phyloP scores from a whole-genome alignment of 2,329 filamentous ascomycete species.

The Hansfordia pulvinata region DNA sequence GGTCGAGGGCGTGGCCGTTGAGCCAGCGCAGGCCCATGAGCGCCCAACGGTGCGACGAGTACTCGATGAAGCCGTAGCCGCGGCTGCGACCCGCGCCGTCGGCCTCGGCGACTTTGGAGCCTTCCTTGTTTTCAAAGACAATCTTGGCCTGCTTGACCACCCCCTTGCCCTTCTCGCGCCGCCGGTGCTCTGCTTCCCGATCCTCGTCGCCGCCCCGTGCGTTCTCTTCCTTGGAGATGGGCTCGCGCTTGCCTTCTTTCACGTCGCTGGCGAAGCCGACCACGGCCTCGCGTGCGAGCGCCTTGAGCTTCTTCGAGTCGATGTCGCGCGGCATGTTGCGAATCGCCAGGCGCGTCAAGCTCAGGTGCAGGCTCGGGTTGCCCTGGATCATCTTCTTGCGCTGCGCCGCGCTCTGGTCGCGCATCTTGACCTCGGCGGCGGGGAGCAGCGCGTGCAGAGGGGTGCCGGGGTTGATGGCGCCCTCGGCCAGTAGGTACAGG shows the following conservation, averaged over 20 bases:
- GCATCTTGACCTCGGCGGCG: constrained; percentile 70
- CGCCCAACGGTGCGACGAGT: constrained; percentile 83
- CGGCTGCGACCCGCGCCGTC: constrained; percentile 70
- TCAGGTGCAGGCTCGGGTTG: constrained; percentile 82
- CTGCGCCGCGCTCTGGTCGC: constrained; percentile 76
- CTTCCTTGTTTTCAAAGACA: constrained; percentile 78
- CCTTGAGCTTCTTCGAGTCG: constrained; percentile 78
- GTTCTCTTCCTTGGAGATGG: constrained; percentile 82
- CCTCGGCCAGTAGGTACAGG: constrained; percentile 79
- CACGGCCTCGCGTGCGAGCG: constrained; percentile 78
- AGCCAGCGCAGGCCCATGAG: constrained; percentile 91
- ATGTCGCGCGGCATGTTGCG: constrained; percentile 82
- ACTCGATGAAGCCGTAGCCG: constrained; percentile 97
- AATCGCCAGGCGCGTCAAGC: constrained; percentile 77
- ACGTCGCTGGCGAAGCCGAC: constrained; percentile 90
- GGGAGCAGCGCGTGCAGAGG: constrained; percentile 65
- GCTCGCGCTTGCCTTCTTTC: constrained; percentile 60
- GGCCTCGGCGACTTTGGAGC: constrained; percentile 68
- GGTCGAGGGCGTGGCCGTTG: constrained; percentile 58
- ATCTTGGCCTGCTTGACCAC: constrained; percentile 92
- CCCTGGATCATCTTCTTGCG: constrained; percentile 80
- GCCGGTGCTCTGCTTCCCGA: constrained; percentile 63
- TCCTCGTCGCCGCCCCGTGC: constrained; percentile 68
- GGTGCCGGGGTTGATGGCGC: constrained; percentile 65
- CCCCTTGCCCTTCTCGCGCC: constrained; percentile 69